phyloP scores from a whole-genome alignment of 2,329 filamentous ascomycete species.

The Phialemoniopsis sp. region DNA sequence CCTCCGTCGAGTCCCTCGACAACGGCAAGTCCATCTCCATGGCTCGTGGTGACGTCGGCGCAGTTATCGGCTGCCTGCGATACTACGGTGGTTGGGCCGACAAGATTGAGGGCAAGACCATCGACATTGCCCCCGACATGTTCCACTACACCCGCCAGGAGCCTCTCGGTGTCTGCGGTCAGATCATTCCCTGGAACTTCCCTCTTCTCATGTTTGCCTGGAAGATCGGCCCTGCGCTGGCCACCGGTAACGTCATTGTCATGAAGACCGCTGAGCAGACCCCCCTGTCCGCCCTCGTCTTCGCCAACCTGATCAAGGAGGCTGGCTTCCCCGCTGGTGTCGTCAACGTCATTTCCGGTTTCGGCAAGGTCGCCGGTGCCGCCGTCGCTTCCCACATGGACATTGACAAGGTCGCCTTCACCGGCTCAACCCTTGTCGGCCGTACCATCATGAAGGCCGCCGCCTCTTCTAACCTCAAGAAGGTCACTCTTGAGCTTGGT shows the following conservation, averaged over 20 bases:
- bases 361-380: constrained; percentile 74
- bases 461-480: constrained; percentile 74
- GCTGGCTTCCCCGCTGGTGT: constrained; percentile 77
- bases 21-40: constrained; percentile 79
- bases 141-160: constrained; percentile 82
- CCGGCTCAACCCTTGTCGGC: constrained; percentile 70
- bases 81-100: constrained; percentile 91
- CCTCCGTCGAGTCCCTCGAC: constrained; percentile 81
- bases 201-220: constrained; percentile 76
- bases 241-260: constrained; percentile 68
- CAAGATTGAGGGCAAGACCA: constrained; percentile 85
- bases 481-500: constrained; percentile 75
- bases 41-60: constrained; percentile 70
- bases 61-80: constrained; percentile 67
- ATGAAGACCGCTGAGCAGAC: constrained; percentile 77
- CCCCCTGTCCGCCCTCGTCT: constrained; percentile 64
- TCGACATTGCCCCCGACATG: constrained; percentile 72
- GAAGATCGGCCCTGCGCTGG: constrained; percentile 76
- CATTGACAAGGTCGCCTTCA: constrained; percentile 81
- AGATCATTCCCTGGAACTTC: constrained; percentile 91
- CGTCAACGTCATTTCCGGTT: constrained; percentile 72
- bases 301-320: constrained; percentile 64
- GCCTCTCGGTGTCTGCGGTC: constrained; percentile 77
- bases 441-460: constrained; percentile 78
- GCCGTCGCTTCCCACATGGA: constrained; percentile 74